These are phyloP conservation scores for Cladophialophora carrionii DNA, from an alignment of 2,329 filamentous ascomycete species.

Conservation along the genomic window DNA sequence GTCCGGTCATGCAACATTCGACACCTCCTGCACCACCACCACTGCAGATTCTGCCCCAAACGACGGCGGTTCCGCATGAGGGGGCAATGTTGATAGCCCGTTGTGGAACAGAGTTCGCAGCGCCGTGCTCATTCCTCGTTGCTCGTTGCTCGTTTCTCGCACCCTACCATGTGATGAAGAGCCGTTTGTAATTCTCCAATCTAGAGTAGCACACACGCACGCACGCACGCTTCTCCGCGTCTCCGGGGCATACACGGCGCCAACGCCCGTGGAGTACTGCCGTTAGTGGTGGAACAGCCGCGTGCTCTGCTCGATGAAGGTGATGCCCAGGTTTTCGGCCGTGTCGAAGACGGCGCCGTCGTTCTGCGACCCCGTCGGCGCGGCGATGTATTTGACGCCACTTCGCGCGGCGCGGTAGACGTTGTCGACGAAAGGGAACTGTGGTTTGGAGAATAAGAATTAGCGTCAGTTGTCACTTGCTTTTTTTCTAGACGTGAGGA, in stretches of 20 bases:
- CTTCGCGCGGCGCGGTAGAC: conserved; percentile 88
- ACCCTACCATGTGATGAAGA: background rate
- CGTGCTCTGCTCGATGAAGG: conserved; percentile 92
- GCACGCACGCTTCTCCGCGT: too few relatives aligned
- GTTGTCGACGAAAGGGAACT: conserved; percentile 99
- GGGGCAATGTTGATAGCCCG: background rate
- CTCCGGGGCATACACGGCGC: too few relatives aligned
- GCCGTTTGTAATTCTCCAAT: background rate
- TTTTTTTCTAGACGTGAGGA: too few relatives aligned
- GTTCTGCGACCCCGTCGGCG: conserved; percentile 74
- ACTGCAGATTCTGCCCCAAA: background rate
- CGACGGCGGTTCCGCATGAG: background rate
- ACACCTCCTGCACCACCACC: background rate
- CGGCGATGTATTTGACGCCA: conserved; percentile 93
- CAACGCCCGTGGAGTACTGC: background rate
- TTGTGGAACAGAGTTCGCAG: too few relatives aligned
- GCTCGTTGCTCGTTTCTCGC: background rate
- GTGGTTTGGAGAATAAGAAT: conserved; percentile 7
- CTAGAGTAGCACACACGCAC: background rate
- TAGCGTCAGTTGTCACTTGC: conserved; percentile 5
- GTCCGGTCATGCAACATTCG: background rate
- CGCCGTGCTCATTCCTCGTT: background rate
- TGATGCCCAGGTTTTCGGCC: conserved; percentile 87
- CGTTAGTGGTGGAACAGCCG: conserved; percentile 87
- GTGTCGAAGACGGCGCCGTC: conserved; percentile 67